Base-by-base conservation (phyloP, 306 rosid species). In the Geum urbanum region DNA sequence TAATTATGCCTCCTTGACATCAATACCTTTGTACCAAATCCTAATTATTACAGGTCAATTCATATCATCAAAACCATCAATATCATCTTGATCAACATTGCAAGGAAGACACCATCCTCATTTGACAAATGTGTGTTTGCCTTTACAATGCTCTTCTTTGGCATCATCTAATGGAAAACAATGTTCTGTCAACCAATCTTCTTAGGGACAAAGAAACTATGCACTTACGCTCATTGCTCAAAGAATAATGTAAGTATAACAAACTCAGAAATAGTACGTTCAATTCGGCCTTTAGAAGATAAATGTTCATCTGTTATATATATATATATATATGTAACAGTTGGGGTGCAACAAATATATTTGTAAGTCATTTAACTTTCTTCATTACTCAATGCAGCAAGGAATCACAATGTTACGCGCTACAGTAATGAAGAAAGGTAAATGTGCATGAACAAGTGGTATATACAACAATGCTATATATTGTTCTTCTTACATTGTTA, bases 191-290 rank as follows among this genome's bases (percentile, higher is more conserved):
- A 8, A 74, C n/a, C 92, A 63, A 77, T 12, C 70, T 86, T 89
- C 78, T 67, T 57, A 5, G 90, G 90, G 68, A 72, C 89, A 49
- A 77, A 76, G 39, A 76, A 76, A 59, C 60, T 85, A 45, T 77
- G 90, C 43, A 79, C 85, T 50, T 89, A 89, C 65, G 82, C 92
- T 43, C 96, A 86, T 76, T 86, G 96, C n/a, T n/a, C 90, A 48
- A 89, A 83, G 82, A 72, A 81, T 67, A 81, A 74, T 1, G 92
- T 87, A 61, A 83, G 96, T 79, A 48, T 41, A 39, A 32, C n/a
- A n/a, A n/a, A n/a, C n/a, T n/a, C n/a, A n/a, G n/a, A n/a, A n/a
- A n/a, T n/a, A n/a, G n/a, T n/a, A n/a, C n/a, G n/a, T n/a, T n/a
- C n/a, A n/a, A n/a, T n/a, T n/a, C n/a, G n/a, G n/a, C n/a, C n/a